A percentile compares a stretch with the other conserved stretches of the same genome.
These are phyloP conservation scores for Nelumbo lutea DNA, from an alignment of 164 flowering plant species.

Conservation along the genomic window DNA sequence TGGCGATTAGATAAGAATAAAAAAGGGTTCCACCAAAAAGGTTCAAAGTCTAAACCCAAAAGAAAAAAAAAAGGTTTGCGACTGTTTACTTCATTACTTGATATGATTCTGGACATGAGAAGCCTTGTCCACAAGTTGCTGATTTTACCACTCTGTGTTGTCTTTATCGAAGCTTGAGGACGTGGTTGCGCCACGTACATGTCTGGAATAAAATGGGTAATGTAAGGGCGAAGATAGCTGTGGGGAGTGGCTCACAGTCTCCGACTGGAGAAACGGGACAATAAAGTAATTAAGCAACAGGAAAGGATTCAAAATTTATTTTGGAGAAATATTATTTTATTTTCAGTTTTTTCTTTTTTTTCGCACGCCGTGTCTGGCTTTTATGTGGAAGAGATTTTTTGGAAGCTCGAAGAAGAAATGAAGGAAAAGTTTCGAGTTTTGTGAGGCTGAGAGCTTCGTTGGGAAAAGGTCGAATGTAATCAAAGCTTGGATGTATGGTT, in stretches of 20 bases:
- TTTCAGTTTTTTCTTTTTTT: constrained; percentile 7
- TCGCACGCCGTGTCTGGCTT: constrained; percentile 11
- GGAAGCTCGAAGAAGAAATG: background rate
- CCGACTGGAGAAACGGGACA: background rate
- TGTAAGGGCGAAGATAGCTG: constrained; percentile 23
- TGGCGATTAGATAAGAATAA: too few relatives aligned
- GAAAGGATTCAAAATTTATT: background rate
- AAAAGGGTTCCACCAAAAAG: too few relatives aligned
- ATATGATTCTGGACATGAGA: background rate
- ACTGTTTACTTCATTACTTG: too few relatives aligned
- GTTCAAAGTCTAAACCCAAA: too few relatives aligned
- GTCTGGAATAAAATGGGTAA: constrained; percentile 22
- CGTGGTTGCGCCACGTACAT: constrained; percentile 37
- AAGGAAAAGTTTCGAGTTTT: constrained; percentile 8
- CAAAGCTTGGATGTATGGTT: constrained; percentile 33
- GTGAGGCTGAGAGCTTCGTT: constrained; percentile 29
- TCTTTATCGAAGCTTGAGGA: constrained; percentile 19
- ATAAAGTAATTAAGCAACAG: background rate
- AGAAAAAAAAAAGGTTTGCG: too few relatives aligned
- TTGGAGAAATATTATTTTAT: background rate
- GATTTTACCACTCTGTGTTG: background rate
- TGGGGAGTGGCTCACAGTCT: background rate
- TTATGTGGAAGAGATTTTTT: background rate
- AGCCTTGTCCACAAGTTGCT: constrained; percentile 7
- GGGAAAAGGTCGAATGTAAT: constrained; percentile 11